Evolutionary conservation across 73 alveolate genomes (phyloP).

Genomic region (Diophrys sp.): DNA sequence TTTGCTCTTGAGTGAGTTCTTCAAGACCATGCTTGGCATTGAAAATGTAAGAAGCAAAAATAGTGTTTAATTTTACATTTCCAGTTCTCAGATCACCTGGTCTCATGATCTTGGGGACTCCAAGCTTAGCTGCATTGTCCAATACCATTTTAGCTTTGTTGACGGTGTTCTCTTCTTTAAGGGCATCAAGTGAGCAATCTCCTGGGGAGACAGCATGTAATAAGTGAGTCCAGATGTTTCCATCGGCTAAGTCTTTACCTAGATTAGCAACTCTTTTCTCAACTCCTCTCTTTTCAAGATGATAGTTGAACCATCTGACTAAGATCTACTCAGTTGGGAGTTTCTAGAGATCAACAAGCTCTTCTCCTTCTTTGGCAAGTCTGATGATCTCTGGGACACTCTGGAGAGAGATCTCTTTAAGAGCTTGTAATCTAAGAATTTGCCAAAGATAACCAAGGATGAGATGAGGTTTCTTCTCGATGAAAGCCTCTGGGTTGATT

Average conservation of each 20-base stretch:
- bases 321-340: conserved; percentile 87
- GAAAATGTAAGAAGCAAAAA: conserved; percentile 91
- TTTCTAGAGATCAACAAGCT: conserved; percentile 79
- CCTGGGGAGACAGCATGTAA: conserved; percentile 2
- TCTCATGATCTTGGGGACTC: conserved; percentile 83
- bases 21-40: conserved; percentile 92
- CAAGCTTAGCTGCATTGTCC: conserved; percentile 71
- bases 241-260: conserved; percentile 73
- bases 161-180: conserved; percentile 58
- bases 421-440: conserved; percentile 70
- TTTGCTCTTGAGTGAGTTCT: conserved; percentile 27
- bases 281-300: conserved; percentile 75
- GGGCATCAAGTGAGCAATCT: conserved; percentile 34
- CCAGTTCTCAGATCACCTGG: conserved; percentile 82
- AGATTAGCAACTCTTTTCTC: conserved; percentile 72
- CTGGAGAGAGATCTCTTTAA: conserved; percentile 72
- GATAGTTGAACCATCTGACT: conserved; percentile 94
- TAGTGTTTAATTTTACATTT: conserved; percentile 81
- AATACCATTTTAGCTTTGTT: conserved; percentile 82
- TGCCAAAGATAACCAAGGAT: conserved; percentile 92
- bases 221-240: conserved; percentile 19
- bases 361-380: conserved; percentile 85
- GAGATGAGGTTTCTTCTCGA: conserved; percentile 75
- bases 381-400: conserved; percentile 88
- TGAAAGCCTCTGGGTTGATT: conserved; percentile 77